Conservation (phyloP, 495 filamentous ascomycete genomes). For the Saxophila tyrrhenica region DNA sequence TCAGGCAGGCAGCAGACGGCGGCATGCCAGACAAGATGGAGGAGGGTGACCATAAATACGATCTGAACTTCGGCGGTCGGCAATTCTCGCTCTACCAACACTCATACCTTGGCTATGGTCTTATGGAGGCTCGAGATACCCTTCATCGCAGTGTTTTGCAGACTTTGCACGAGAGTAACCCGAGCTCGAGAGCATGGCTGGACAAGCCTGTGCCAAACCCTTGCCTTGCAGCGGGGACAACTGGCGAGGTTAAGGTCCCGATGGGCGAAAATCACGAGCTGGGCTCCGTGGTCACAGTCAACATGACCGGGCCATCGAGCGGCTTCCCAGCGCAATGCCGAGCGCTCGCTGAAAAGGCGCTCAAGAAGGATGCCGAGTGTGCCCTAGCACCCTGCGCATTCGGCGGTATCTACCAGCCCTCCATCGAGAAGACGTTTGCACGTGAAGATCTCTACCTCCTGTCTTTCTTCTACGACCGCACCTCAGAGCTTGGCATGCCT, state of each 20-base stretch:
- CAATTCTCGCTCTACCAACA: slow-evolving; percentile 95
- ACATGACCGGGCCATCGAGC: slow-evolving; percentile 71
- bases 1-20: slow-evolving; percentile 52
- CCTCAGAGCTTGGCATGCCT: slow-evolving; percentile 83
- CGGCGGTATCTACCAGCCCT: slow-evolving; percentile 90
- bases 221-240: slow-evolving; percentile 75
- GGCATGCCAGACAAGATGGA: slow-evolving; percentile 82
- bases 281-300: slow-evolving; percentile 51
- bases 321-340: slow-evolving; percentile 77
- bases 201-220: slow-evolving; percentile 65
- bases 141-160: slow-evolving; percentile 65
- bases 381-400: slow-evolving; percentile 85
- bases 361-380: slow-evolving; percentile 78
- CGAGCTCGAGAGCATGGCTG: slow-evolving; percentile 42
- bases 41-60: slow-evolving; percentile 93
- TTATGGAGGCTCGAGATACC: slow-evolving; percentile 84
- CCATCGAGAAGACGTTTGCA: slow-evolving; percentile 83
- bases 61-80: slow-evolving; percentile 78
- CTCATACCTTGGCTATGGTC: slow-evolving; percentile 91
- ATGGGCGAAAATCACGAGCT: slow-evolving; percentile 52
- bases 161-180: slow-evolving; percentile 43
- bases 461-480: slow-evolving; percentile 95
- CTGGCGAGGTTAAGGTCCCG: slow-evolving; percentile 53
- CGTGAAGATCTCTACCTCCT: slow-evolving; percentile 91
- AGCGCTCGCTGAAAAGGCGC: slow-evolving; percentile 73